These are phyloP conservation scores for Phialophora chinensis DNA, from an alignment of 2,329 filamentous ascomycete species.

Conservation along the genomic window DNA sequence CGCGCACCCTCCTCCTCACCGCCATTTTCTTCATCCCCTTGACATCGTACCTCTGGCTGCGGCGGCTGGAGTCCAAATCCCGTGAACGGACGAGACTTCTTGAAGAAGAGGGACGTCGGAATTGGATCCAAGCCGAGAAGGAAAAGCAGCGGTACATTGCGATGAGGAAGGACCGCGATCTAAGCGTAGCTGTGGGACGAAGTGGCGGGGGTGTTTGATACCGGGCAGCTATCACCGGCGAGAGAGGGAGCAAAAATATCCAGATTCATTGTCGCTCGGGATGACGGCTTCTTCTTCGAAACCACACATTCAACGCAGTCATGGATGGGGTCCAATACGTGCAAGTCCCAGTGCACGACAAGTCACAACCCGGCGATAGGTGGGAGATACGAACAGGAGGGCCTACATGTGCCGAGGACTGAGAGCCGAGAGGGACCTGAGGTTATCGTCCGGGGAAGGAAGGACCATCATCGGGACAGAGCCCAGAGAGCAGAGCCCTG, in stretches of 20 bases:
- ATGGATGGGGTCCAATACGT: not conserved
- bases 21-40: slow-evolving; percentile 32
- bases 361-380: not conserved
- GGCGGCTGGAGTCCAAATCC: slow-evolving; percentile 29
- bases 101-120: slow-evolving; percentile 34
- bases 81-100: slow-evolving; percentile 29
- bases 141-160: slow-evolving; percentile 29
- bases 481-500: too few species aligned
- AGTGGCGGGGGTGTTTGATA: slow-evolving; percentile 35
- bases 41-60: slow-evolving; percentile 33
- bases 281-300: not conserved
- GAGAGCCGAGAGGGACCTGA: not conserved
- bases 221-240: not conserved
- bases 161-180: slow-evolving; percentile 20
- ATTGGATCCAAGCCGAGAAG: slow-evolving; percentile 34
- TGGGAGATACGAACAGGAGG: not conserved
- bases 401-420: not conserved
- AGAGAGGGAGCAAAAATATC: not conserved
- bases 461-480: not conserved
- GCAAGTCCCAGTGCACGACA: not conserved
- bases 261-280: not conserved
- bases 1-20: slow-evolving; percentile 31
- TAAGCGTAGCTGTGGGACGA: slow-evolving; percentile 33
- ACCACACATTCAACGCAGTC: not conserved
- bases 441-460: not conserved